Conservation (phyloP, 805 yeast genomes). For the Trichomonascus vanleenenianus region DNA sequence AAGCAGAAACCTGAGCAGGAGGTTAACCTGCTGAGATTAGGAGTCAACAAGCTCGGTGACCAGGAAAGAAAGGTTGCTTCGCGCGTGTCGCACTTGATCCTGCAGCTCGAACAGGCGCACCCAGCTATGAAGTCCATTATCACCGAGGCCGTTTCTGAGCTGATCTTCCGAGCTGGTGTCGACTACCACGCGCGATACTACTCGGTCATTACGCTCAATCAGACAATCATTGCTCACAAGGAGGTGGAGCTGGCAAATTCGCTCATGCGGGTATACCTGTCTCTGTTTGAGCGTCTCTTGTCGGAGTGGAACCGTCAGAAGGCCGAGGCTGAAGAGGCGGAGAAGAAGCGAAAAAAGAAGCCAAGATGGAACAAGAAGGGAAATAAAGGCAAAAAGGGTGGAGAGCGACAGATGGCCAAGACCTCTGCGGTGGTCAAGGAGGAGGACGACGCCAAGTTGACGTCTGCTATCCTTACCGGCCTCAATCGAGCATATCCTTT, state of each 20-base stretch:
- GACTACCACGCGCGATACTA: slow-evolving; percentile 88
- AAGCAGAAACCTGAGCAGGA: slow-evolving; percentile 94
- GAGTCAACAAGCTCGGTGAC: slow-evolving; percentile 93
- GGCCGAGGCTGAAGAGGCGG: slow-evolving; percentile 18
- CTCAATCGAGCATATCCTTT: slow-evolving; percentile 95
- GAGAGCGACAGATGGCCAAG: slow-evolving; percentile 24
- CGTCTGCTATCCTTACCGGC: slow-evolving; percentile 89
- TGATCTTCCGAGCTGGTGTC: slow-evolving; percentile 57
- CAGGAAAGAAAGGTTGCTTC: slow-evolving; percentile 85
- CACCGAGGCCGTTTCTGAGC: slow-evolving; percentile 72
- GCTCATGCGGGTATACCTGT: slow-evolving; percentile 76
- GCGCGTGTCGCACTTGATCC: slow-evolving; percentile 71
- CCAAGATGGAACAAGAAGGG: slow-evolving; percentile 64
- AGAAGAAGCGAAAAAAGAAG: slow-evolving; percentile 41
- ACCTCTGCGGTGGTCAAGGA: slow-evolving; percentile 32
- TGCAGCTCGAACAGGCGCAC: slow-evolving; percentile 79
- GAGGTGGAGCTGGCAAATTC: slow-evolving; percentile 79
- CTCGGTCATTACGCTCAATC: slow-evolving; percentile 81
- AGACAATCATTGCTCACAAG: slow-evolving; percentile 73
- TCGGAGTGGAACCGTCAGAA: slow-evolving; percentile 47
- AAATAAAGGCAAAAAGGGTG: slow-evolving; percentile 80
- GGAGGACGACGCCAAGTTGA: slow-evolving; percentile 76
- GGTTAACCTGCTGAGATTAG: slow-evolving; percentile 76
- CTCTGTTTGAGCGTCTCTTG: slow-evolving; percentile 75
- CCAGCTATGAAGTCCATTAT: slow-evolving; percentile 91